Percentiles rank a stretch among this genome's conserved stretches.
Evolutionary conservation across 169 alveolate genomes (phyloP).

Genomic region (Cyclospora cayetanensis): DNA sequence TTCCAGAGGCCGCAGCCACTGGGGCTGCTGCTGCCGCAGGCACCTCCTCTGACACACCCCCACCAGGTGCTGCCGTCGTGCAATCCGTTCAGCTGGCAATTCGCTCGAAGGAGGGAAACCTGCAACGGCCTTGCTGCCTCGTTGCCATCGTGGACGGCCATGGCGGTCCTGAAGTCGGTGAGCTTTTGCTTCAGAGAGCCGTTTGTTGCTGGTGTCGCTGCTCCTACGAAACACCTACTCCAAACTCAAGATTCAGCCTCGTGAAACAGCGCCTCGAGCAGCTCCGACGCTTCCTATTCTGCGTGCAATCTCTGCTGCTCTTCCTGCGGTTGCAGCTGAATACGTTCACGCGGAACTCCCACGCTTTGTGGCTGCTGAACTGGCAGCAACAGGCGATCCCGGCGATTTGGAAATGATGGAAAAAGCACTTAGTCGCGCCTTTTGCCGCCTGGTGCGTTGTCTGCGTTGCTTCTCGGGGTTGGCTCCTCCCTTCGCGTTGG

Average conservation of each 20-base stretch:
- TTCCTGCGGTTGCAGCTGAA: constrained; percentile 59
- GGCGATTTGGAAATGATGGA: neutral
- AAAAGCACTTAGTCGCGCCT: constrained; percentile 41
- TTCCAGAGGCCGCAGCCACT: neutral
- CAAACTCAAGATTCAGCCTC: no score
- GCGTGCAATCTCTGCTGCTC: neutral
- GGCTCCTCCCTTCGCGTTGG: no score
- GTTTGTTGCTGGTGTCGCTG: constrained; percentile 1
- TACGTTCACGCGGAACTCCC: constrained; percentile 52
- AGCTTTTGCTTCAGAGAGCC: neutral
- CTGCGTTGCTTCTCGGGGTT: neutral
- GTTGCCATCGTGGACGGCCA: constrained; percentile 43
- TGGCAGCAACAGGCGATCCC: neutral
- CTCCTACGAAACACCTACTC: neutral
- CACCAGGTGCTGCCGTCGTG: neutral
- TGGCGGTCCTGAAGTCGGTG: constrained; percentile 39
- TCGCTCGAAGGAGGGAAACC: neutral
- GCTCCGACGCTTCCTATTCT: no score
- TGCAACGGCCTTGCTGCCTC: constrained; percentile 31
- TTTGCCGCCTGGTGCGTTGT: constrained; percentile 32
- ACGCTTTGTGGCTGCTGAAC: constrained; percentile 31
- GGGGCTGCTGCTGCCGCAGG: neutral
- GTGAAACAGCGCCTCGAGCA: no score
- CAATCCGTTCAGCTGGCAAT: constrained; percentile 4
- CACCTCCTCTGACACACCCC: neutral